Evolutionary conservation across 2,329 filamentous ascomycete genomes (phyloP), one percentile per base, ranked within the genome.

Genomic region (Trichoderma sp.): DNA sequence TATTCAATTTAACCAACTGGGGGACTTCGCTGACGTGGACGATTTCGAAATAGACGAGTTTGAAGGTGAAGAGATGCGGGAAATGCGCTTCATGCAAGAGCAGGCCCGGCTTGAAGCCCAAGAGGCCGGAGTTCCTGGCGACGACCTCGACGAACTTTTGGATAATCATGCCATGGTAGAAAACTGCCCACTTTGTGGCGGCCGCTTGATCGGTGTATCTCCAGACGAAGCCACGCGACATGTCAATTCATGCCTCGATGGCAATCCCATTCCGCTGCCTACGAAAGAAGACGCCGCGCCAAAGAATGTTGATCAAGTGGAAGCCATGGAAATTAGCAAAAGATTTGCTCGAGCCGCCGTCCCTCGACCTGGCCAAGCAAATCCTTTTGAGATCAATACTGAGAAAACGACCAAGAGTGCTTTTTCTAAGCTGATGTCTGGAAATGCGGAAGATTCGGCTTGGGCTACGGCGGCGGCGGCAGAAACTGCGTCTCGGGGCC

Each of bases 181-280:
- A 65, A 85, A 83, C 59, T 98, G 95, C 82, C 96, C 96, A 1
- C 92, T 98, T 33, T 98, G 97, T 83, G 90, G 89, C 79, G 86
- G 87, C 1, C 91, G 85, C 77, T 86, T 98, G 41, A 84, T 83
- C 18, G 92, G 91, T 0, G 82, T 92, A 14, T 90, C 86, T 74
- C 81, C 85, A 76, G 91, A 95, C 81, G 90, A 96, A 79, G 93
- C 92, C 11, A 93, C 93, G 7, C 85, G 93, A 2, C 97, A 99
- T 83, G 97, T 99, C 78, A 99, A 99, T 82, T 91, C 92, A 11
- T 99, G 97, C 83, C 87, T 99, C 2, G 97, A 99, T 82, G 95
- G 95, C 2, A 93, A 93, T 63, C 90, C 93, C 6, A 89, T 91
- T 62, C 89, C 92, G 2, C 80, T 93, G 16, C 89, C 84, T 7